These are phyloP conservation scores for Candida ponderosae DNA, from an alignment of 805 yeast genomes.

Conservation along the genomic window DNA sequence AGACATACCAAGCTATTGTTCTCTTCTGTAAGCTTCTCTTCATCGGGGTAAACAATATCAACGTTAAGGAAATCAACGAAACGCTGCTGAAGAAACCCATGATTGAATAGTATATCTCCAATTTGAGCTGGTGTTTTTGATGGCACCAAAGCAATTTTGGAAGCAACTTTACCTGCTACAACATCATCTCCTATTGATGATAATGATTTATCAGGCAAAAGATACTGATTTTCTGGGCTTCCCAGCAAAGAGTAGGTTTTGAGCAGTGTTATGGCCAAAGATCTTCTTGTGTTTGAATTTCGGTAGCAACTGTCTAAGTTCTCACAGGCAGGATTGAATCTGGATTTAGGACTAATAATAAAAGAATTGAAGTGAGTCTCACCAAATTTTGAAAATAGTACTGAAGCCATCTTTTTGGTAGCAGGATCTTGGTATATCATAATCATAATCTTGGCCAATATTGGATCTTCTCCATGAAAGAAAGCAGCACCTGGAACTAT, in stretches of 20 bases:
- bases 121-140: slow-evolving; percentile 45
- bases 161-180: slow-evolving; percentile 74
- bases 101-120: slow-evolving; percentile 46
- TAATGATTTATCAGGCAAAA: slow-evolving; percentile 6
- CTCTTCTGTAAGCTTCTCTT: slow-evolving; percentile 42
- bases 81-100: slow-evolving; percentile 50
- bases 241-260: slow-evolving; percentile 57
- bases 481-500: slow-evolving; percentile 43
- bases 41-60: slow-evolving; percentile 68
- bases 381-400: slow-evolving; percentile 61
- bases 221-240: slow-evolving; percentile 14
- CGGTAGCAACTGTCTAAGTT: slow-evolving; percentile 46
- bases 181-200: slow-evolving; percentile 66
- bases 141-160: slow-evolving; percentile 48
- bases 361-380: slow-evolving; percentile 49
- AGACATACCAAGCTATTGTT: slow-evolving; percentile 72
- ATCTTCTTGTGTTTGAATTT: slow-evolving; percentile 55
- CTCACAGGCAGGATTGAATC: slow-evolving; percentile 73
- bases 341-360: slow-evolving; percentile 50
- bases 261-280: slow-evolving; percentile 68
- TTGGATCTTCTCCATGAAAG: slow-evolving; percentile 41
- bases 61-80: slow-evolving; percentile 44
- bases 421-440: slow-evolving; percentile 43
- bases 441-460: slow-evolving; percentile 35
- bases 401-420: slow-evolving; percentile 40